Base-by-base conservation (phyloP, 441 rosid genomes). In the Viola pubescens region DNA sequence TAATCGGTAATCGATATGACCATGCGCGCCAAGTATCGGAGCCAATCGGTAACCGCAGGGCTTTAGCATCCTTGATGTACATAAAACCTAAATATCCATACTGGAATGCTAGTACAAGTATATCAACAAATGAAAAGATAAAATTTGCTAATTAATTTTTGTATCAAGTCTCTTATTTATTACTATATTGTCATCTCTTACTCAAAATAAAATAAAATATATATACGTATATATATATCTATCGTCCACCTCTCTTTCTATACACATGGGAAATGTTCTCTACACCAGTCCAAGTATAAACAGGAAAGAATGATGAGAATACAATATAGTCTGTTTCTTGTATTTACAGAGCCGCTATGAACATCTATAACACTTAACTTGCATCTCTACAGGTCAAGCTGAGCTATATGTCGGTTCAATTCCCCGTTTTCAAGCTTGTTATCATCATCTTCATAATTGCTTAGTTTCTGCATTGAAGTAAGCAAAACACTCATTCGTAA, bases 271-370 rank as follows among this genome's bases (percentile, higher is more conserved):
- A 40, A 49, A 38, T 2, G 60, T 52, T 63, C 64, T 64, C 70
- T 56, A 76, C 71, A 19, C 14, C 48, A 60, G 56, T 63, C 62
- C 67, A 64, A 70, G 60, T 77, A 83, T 77, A 50, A 75, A 79
- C 86, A 81, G 54, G 65, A 81, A 83, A 83, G 80, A 83, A 83
- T 83, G 74, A 73, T 61, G 66, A 61, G 67, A 67, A 76, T 74
- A 70, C 78, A 77, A 56, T 66, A 64, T 54, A 47, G 60, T 14
- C 53, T 59, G 69, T 66, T 38, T 56, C 67, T 50, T 43, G 45
- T 73, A 74, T 73, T 63, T 73, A 77, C 80, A 73, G 26, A 68
- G 50, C 55, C 65, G 51, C 69, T 52, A 51, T 39, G 41, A 63
- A 55, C 65, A 55, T 57, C 64, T 43, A 51, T 9, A 44, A 39